These are phyloP conservation scores for Stachybotrys chlorohalonatus DNA, from an alignment of 2,329 filamentous ascomycete genomes.

Conservation along the genomic window DNA sequence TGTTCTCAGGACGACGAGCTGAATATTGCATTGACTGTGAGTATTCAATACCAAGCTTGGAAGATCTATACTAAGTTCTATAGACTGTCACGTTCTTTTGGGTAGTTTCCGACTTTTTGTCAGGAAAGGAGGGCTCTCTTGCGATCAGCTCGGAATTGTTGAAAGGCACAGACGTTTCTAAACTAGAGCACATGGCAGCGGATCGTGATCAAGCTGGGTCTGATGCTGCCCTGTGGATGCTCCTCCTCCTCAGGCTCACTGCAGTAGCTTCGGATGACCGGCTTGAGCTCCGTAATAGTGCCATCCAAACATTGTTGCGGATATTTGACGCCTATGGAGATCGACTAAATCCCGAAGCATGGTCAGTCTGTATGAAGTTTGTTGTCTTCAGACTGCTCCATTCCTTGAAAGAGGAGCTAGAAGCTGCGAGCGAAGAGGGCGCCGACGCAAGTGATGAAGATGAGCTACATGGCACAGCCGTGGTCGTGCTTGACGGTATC, in stretches of 20 bases:
- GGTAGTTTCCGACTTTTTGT: conserved; percentile 86
- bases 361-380: conserved; percentile 72
- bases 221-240: conserved; percentile 68
- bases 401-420: conserved; percentile 53
- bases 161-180: conserved; percentile 36
- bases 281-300: conserved; percentile 72
- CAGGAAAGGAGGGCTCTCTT: conserved; percentile 47
- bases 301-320: conserved; percentile 80
- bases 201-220: conserved; percentile 51
- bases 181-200: conserved; percentile 50
- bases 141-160: conserved; percentile 50
- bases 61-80: conserved; percentile 3
- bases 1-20: conserved; percentile 84
- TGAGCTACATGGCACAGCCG: conserved; percentile 67
- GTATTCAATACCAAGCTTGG: conserved; percentile 11
- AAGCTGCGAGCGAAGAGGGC: conserved; percentile 24
- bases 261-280: conserved; percentile 62
- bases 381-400: conserved; percentile 73
- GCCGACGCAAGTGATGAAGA: conserved; percentile 32
- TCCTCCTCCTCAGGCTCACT: conserved; percentile 62
- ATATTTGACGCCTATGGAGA: conserved; percentile 91
- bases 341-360: conserved; percentile 66
- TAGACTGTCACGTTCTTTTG: conserved; percentile 91
- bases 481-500: conserved; percentile 64
- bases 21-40: conserved; percentile 85